Evolutionary conservation across 2,329 filamentous ascomycete species (phyloP), one percentile per base, ranked within the genome.

Genomic region (Fusarium mexicanum): DNA sequence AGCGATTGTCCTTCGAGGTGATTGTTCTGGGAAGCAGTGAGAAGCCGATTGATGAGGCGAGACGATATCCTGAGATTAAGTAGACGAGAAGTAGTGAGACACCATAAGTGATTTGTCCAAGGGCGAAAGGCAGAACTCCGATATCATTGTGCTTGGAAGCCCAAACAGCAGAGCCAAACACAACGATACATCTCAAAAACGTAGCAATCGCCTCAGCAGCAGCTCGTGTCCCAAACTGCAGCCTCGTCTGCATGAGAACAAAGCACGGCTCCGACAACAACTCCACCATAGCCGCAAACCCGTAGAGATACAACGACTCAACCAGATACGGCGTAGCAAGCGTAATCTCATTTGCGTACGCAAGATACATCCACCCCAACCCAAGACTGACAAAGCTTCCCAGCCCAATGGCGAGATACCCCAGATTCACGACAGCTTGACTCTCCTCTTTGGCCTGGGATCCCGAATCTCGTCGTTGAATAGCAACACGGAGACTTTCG

Each of bases 241-340:
- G 89, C 55, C 92, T 91, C 72, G 94, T 92, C 83, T 98, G 95
- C 72, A 96, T 91, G 40, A 97, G 90, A 3, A 95, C 93, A 81
- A 98, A 99, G 61, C 92, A 93, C 0, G 96, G 96, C 83, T 99
- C 96, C 3, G 93, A 91, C 3, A 94, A 82, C 20, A 99, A 87
- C 83, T 99, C 96, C 8, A 97, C 78, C 63, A 91, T 77, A 40
- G 90, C 85, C 3, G 90, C 88, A 9, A 87, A 10, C 24, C 85
- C 88, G 80, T 91, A 92, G 5, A 91, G 77, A 66, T 85, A 76
- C 20, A 92, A 81, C 1, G 88, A 85, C 8, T 82, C 76, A 35
- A 80, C 79, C 67, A 97, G 90, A 77, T 91, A 92, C 0, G 93
- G 91, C 3, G 91, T 92, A 22, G 87, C 83, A 8, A 87, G 82